These are phyloP conservation scores for Corchorus olitorius DNA, from an alignment of 345 rosid species.

Conservation along the genomic window DNA sequence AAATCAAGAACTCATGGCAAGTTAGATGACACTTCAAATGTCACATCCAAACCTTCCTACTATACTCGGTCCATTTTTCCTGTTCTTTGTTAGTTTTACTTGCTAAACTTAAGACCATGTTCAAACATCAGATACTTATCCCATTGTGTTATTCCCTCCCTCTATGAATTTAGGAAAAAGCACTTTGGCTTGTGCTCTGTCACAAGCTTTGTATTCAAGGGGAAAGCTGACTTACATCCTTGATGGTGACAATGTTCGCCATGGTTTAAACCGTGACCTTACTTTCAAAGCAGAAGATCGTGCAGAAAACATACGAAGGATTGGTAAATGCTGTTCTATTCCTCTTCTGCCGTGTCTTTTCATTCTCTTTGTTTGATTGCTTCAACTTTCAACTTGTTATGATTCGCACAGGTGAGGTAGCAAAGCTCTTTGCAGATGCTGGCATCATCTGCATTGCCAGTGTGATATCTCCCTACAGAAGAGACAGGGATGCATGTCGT, in stretches of 20 bases:
- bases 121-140: not conserved
- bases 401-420: constrained; percentile 69
- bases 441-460: constrained; percentile 84
- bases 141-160: not conserved
- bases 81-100: constrained; percentile 4
- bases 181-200: constrained; percentile 79
- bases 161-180: constrained; percentile 59
- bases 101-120: not conserved
- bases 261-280: constrained; percentile 75
- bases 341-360: not conserved
- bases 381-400: constrained; percentile 13
- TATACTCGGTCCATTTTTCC: not conserved
- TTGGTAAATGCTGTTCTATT: constrained; percentile 41
- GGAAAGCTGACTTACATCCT: constrained; percentile 76
- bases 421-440: constrained; percentile 83
- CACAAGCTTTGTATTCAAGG: constrained; percentile 53
- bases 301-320: constrained; percentile 70
- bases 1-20: too few species aligned
- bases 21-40: not conserved
- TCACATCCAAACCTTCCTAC: not conserved
- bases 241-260: constrained; percentile 83
- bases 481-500: constrained; percentile 70
- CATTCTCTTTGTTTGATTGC: constrained; percentile 2
- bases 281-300: constrained; percentile 73
- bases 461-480: constrained; percentile 85